Conservation (phyloP, 1,284 basidiomycete species). For the Puccinia sorghi region DNA sequence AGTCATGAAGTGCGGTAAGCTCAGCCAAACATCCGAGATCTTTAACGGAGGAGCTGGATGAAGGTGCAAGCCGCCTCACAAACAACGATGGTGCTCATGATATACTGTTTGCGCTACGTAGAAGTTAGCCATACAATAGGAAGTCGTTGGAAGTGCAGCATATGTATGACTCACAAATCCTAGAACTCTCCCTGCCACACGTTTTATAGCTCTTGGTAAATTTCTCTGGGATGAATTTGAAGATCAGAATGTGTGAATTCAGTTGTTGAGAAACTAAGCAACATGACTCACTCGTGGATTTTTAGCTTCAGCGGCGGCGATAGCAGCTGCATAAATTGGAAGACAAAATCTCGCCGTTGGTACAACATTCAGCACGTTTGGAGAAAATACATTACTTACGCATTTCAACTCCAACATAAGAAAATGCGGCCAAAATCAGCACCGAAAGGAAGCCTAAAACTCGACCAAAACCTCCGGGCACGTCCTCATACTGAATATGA, state of each 20-base stretch:
- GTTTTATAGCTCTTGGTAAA: conserved; percentile 49
- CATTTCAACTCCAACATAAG: conserved; percentile 48
- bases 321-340: conserved; percentile 24
- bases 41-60: not conserved
- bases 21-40: not conserved
- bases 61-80: conserved; percentile 26
- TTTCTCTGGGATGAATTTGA: conserved; percentile 31
- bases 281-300: conserved; percentile 43
- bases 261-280: not conserved
- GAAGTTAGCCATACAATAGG: not conserved
- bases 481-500: conserved; percentile 21
- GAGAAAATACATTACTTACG: conserved; percentile 22
- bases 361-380: not conserved
- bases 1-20: not conserved
- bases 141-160: not conserved
- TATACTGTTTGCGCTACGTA: conserved; percentile 10
- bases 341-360: not conserved
- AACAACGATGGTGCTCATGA: conserved; percentile 35
- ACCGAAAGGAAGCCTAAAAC: conserved; percentile 45
- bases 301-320: conserved; percentile 49
- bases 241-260: not conserved
- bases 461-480: conserved; percentile 40
- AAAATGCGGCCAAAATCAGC: conserved; percentile 43
- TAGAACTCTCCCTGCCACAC: conserved; percentile 46
- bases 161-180: conserved; percentile 21